Percentiles rank a stretch among this genome's conserved stretches.
Evolutionary conservation across 1,139 yeast genomes (phyloP).

Genomic region (Meyerozyma carpophila): DNA sequence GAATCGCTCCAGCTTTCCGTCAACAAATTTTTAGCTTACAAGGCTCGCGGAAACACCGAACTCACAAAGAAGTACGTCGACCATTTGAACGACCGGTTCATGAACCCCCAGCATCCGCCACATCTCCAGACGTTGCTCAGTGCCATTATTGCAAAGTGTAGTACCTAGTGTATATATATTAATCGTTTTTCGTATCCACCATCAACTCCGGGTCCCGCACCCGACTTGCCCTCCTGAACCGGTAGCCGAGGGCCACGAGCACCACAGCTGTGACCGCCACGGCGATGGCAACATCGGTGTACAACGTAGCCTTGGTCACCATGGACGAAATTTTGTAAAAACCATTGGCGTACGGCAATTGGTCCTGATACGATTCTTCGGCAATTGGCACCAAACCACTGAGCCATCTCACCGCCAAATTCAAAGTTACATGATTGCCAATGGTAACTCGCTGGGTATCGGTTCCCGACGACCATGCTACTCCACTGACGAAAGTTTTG

Average conservation of each 20-base stretch:
- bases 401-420: slow-evolving; percentile 59
- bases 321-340: slow-evolving; percentile 34
- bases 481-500: slow-evolving; percentile 46
- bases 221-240: slow-evolving; percentile 8
- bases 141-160: slow-evolving; percentile 36
- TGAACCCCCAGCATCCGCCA: slow-evolving; percentile 18
- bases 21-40: slow-evolving; percentile 63
- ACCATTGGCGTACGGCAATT: slow-evolving; percentile 36
- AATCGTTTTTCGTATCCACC: slow-evolving; percentile 21
- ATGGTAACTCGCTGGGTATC: slow-evolving; percentile 59
- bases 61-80: slow-evolving; percentile 44
- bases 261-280: slow-evolving; percentile 21
- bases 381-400: slow-evolving; percentile 21
- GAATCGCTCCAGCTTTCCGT: slow-evolving; percentile 63
- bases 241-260: slow-evolving; percentile 21
- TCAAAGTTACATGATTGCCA: slow-evolving; percentile 57
- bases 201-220: slow-evolving; percentile 7
- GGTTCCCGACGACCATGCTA: slow-evolving; percentile 62
- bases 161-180: slow-evolving; percentile 1
- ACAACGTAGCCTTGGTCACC: slow-evolving; percentile 9
- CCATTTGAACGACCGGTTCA: slow-evolving; percentile 27
- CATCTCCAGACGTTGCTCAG: slow-evolving; percentile 26
- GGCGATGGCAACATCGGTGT: slow-evolving; percentile 18
- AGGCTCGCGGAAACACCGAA: slow-evolving; percentile 30
- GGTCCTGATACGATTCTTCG: slow-evolving; percentile 8